Percentiles rank a stretch among this genome's conserved stretches.
phyloP scores from a whole-genome alignment of 2,329 filamentous ascomycete genomes.

The Beauveria caledonica region DNA sequence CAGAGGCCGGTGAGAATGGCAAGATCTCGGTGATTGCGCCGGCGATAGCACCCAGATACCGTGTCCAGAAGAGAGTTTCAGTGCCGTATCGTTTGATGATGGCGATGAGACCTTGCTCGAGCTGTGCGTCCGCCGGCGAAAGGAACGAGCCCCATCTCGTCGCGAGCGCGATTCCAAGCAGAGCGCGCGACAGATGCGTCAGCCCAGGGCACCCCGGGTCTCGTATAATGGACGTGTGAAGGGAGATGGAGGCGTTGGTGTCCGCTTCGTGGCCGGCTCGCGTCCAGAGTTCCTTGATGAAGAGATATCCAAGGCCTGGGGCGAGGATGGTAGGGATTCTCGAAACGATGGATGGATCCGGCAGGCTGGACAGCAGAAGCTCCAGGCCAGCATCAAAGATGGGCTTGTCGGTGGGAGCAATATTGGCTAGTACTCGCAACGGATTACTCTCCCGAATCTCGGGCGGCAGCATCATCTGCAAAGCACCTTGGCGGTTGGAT shows the following conservation, averaged over 20 bases:
- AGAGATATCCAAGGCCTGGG: conserved; percentile 34
- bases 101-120: conserved; percentile 34
- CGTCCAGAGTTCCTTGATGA: conserved; percentile 44
- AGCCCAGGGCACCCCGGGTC: conserved; percentile 63
- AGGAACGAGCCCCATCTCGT: conserved; percentile 64
- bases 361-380: conserved; percentile 34
- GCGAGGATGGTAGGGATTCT: conserved; percentile 34
- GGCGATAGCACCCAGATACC: conserved; percentile 43
- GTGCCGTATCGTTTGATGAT: conserved; percentile 30
- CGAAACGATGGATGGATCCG: conserved; percentile 27
- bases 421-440: conserved; percentile 34
- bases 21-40: conserved; percentile 34
- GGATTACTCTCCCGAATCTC: conserved; percentile 57
- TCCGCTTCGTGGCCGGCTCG: conserved; percentile 40
- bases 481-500: conserved; percentile 74
- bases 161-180: conserved; percentile 63
- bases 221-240: conserved; percentile 65
- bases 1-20: conserved; percentile 31
- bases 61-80: conserved; percentile 43
- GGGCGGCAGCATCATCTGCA: conserved; percentile 61
- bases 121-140: conserved; percentile 36
- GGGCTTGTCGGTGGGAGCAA: conserved; percentile 19
- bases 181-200: conserved; percentile 61
- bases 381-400: conserved; percentile 29
- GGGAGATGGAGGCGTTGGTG: conserved; percentile 55